Evolutionary conservation across 2,329 filamentous ascomycete genomes (phyloP).

Genomic region (Microcyclosporella mali): DNA sequence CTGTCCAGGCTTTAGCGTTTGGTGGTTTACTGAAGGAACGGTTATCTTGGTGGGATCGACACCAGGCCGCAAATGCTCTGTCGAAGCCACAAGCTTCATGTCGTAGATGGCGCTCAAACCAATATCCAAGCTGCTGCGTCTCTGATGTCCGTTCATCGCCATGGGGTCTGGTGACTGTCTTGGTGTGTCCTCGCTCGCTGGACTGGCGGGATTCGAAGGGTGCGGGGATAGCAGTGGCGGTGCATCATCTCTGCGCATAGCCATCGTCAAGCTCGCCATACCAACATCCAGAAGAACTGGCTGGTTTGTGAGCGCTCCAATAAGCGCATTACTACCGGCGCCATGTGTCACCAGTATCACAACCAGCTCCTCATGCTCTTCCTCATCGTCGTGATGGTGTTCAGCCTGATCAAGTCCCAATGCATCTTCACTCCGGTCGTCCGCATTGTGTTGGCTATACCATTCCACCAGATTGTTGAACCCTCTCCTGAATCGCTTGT

Average conservation of each 20-base stretch:
- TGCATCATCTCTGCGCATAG: slow-evolving; percentile 52
- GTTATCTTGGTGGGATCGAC: slow-evolving; percentile 34
- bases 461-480: slow-evolving; percentile 73
- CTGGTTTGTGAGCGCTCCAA: slow-evolving; percentile 84
- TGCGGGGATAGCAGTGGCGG: slow-evolving; percentile 7
- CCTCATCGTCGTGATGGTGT: slow-evolving; percentile 31
- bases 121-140: slow-evolving; percentile 37
- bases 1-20: slow-evolving; percentile 12
- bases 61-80: slow-evolving; percentile 61
- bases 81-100: slow-evolving; percentile 66
- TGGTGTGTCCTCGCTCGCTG: slow-evolving; percentile 3
- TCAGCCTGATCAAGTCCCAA: slow-evolving; percentile 32
- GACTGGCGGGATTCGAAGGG: neutral
- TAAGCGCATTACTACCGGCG: slow-evolving; percentile 90
- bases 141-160: slow-evolving; percentile 25
- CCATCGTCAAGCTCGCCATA: slow-evolving; percentile 87
- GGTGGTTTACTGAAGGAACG: slow-evolving; percentile 7
- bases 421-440: slow-evolving; percentile 30
- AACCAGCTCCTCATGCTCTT: slow-evolving; percentile 66
- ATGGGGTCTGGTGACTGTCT: slow-evolving; percentile 18
- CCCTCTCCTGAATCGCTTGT: slow-evolving; percentile 76
- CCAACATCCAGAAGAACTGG: slow-evolving; percentile 86
- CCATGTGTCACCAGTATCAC: slow-evolving; percentile 88
- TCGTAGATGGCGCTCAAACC: slow-evolving; percentile 59
- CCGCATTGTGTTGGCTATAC: slow-evolving; percentile 54